Evolutionary conservation across 2,329 filamentous ascomycete species (phyloP).

Genomic region (Stagonosporopsis chrysanthemi): DNA sequence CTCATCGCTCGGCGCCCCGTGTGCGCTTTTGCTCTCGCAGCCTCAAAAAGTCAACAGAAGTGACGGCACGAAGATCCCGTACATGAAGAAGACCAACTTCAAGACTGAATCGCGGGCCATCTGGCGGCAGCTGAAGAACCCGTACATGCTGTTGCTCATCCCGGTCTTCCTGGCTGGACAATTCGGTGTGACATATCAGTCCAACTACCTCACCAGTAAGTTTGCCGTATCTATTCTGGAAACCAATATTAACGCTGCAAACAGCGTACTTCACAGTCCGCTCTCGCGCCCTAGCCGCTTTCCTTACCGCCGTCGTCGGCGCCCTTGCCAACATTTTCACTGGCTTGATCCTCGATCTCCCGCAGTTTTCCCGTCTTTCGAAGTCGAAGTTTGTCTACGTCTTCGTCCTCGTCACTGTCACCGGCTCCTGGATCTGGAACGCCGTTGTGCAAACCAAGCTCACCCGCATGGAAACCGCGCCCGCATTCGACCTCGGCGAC

Average conservation of each 20-base stretch:
- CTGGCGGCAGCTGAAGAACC: constrained; percentile 5
- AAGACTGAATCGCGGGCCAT: constrained; percentile 5
- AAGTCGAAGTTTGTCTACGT: constrained; percentile 15
- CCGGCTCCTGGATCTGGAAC: constrained; percentile 18
- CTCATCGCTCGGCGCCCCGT: constrained; percentile 1
- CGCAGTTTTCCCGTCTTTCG: constrained; percentile 5
- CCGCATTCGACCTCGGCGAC: constrained; percentile 15
- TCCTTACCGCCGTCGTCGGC: constrained; percentile 11
- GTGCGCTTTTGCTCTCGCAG: constrained; percentile 4
- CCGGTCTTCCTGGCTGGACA: constrained; percentile 9
- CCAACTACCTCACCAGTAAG: constrained; percentile 10
- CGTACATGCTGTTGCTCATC: constrained; percentile 7
- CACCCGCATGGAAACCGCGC: constrained; percentile 1
- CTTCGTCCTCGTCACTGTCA: constrained; percentile 12
- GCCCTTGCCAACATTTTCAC: constrained; percentile 12
- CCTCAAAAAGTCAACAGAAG: constrained; percentile 9
- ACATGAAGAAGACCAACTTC: constrained; percentile 10
- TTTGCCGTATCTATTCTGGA: not conserved
- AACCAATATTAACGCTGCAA: not conserved
- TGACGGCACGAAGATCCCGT: constrained; percentile 5
- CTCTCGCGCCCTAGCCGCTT: constrained; percentile 13
- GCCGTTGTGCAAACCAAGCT: constrained; percentile 8
- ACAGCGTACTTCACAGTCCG: constrained; percentile 18
- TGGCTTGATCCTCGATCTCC: constrained; percentile 10
- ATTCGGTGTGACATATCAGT: constrained; percentile 5